A percentile compares a stretch with the other conserved stretches of the same genome.
phyloP scores from a whole-genome alignment of 2,329 filamentous ascomycete species.

The Corinectria fuckeliana region DNA sequence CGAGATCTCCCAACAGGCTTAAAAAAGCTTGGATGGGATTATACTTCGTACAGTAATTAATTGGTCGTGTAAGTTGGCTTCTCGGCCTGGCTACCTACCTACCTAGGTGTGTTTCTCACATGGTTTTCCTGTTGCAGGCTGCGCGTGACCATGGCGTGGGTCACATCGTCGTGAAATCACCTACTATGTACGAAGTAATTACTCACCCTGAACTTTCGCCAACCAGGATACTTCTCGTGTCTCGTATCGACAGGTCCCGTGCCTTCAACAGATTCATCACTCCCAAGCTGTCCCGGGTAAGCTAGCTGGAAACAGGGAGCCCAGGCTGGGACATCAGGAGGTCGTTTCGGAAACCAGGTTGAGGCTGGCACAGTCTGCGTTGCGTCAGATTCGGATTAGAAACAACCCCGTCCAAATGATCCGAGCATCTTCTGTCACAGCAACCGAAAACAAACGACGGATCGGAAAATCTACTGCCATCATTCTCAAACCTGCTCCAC shows the following conservation, averaged over 20 bases:
- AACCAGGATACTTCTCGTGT: constrained; percentile 6
- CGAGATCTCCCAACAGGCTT: background rate
- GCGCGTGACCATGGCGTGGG: background rate
- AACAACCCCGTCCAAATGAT: background rate
- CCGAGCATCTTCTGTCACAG: background rate
- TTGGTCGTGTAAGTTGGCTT: too few species aligned
- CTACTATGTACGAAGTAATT: too few species aligned
- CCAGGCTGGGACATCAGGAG: constrained; percentile 1
- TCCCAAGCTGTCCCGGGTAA: background rate
- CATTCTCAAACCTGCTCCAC: constrained; percentile 7
- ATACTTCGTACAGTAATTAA: background rate
- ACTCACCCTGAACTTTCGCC: background rate
- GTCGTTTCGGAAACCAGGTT: constrained; percentile 13
- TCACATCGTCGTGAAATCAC: background rate
- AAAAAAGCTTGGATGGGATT: background rate
- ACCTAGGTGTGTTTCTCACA: background rate
- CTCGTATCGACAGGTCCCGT: background rate
- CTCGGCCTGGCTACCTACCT: background rate
- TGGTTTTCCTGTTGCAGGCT: background rate
- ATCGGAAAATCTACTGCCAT: constrained; percentile 3
- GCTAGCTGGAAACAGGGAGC: background rate
- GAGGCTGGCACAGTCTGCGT: constrained; percentile 4
- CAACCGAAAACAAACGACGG: background rate
- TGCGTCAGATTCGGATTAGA: constrained; percentile 1
- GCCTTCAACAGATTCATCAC: background rate